Conservation (phyloP, 495 filamentous ascomycete species). For the Aspergillus sclerotiicarbonarius region DNA sequence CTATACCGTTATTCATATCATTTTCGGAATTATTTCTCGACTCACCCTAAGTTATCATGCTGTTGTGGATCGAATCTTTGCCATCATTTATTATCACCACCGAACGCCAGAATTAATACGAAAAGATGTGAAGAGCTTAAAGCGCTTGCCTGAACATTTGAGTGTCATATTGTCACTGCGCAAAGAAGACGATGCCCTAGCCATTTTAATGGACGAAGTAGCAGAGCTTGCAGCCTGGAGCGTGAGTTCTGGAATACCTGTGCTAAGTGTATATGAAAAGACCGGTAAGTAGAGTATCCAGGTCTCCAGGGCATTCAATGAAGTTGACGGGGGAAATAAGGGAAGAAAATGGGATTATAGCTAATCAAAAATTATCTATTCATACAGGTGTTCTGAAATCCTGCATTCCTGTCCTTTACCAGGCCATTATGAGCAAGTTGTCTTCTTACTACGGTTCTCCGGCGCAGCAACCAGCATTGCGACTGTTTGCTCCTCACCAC, state of each 20-base stretch:
- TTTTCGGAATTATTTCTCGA: constrained; percentile 86
- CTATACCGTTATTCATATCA: constrained; percentile 69
- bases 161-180: constrained; percentile 81
- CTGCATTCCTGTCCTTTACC: constrained; percentile 74
- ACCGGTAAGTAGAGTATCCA: constrained; percentile 58
- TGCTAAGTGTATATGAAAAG: constrained; percentile 86
- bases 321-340: background rate
- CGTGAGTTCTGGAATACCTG: constrained; percentile 77
- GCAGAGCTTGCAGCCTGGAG: constrained; percentile 91
- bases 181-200: constrained; percentile 67
- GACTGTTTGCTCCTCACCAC: constrained; percentile 73
- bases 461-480: constrained; percentile 61
- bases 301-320: background rate
- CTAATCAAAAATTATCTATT: constrained; percentile 10
- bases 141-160: constrained; percentile 74
- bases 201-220: constrained; percentile 82
- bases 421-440: constrained; percentile 68
- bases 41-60: constrained; percentile 75
- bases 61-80: constrained; percentile 68
- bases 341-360: background rate
- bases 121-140: constrained; percentile 75
- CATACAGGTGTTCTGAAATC: constrained; percentile 76
- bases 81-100: constrained; percentile 88
- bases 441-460: constrained; percentile 74
- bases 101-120: constrained; percentile 87